Evolutionary conservation across 495 filamentous ascomycete species (phyloP).

Genomic region (Lophiotrema nucula): DNA sequence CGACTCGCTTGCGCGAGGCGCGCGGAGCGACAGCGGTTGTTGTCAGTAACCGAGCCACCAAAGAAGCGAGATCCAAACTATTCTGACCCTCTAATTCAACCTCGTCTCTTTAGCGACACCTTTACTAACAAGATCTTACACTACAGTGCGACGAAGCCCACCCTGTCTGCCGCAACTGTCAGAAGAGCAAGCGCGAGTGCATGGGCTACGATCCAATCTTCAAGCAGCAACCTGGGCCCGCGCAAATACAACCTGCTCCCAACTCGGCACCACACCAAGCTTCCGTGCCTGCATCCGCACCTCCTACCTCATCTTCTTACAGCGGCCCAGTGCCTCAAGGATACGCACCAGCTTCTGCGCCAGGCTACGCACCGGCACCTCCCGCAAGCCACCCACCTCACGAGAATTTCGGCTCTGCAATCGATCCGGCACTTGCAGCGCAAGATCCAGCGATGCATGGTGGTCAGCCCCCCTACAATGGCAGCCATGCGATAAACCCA

Average conservation of each 20-base stretch:
- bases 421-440: constrained; percentile 68
- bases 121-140: constrained; percentile 20
- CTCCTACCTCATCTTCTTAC: constrained; percentile 30
- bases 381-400: constrained; percentile 41
- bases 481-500: constrained; percentile 38
- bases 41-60: constrained; percentile 32
- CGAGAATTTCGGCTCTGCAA: constrained; percentile 61
- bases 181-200: constrained; percentile 97
- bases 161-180: constrained; percentile 93
- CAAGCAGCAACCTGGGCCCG: constrained; percentile 76
- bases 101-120: constrained; percentile 11
- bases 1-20: constrained; percentile 10
- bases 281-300: constrained; percentile 35
- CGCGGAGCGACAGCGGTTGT: constrained; percentile 14
- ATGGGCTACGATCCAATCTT: constrained; percentile 98
- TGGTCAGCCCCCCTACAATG: constrained; percentile 33
- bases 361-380: constrained; percentile 57
- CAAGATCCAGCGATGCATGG: constrained; percentile 23
- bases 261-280: constrained; percentile 43
- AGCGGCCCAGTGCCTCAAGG: constrained; percentile 55
- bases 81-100: constrained; percentile 23
- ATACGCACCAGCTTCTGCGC: constrained; percentile 59
- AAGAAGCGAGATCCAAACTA: constrained; percentile 35
- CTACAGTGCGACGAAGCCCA: constrained; percentile 91
- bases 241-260: constrained; percentile 74